Evolutionary conservation across 768 basidiomycete species (phyloP).

Genomic region (Coprinopsis cinerea): DNA sequence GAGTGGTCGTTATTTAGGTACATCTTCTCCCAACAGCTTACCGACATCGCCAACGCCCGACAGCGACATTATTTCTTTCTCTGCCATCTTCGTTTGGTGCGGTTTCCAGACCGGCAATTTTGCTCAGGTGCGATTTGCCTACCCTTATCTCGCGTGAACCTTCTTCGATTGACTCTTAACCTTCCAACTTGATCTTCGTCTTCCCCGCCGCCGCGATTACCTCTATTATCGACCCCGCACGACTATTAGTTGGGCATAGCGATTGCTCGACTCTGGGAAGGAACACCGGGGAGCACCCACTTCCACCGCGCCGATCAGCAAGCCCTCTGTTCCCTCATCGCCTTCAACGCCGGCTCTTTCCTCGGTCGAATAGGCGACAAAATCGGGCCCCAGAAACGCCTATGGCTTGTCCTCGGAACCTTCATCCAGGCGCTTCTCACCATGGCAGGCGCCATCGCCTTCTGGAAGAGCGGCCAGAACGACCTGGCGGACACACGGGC

Average conservation of each 20-base stretch:
- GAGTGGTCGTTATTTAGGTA: slow-evolving; percentile 20
- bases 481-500: slow-evolving; percentile 50
- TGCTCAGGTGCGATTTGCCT: slow-evolving; percentile 42
- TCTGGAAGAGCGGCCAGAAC: slow-evolving; percentile 63
- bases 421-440: slow-evolving; percentile 72
- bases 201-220: not conserved
- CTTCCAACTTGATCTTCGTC: not conserved
- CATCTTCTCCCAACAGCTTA: no score
- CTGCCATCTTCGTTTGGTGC: slow-evolving; percentile 79
- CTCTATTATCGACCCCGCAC: no score
- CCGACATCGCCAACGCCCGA: not conserved
- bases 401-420: slow-evolving; percentile 70
- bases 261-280: slow-evolving; percentile 72
- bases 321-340: slow-evolving; percentile 70
- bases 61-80: slow-evolving; percentile 70
- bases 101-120: slow-evolving; percentile 82
- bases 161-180: not conserved
- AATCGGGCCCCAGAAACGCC: slow-evolving; percentile 65
- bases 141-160: not conserved
- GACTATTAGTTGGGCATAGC: slow-evolving; percentile 68
- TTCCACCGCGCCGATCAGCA: slow-evolving; percentile 84
- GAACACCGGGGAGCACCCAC: slow-evolving; percentile 38
- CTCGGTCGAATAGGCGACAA: slow-evolving; percentile 81
- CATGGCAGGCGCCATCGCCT: slow-evolving; percentile 61
- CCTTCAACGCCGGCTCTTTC: slow-evolving; percentile 75